Conservation (phyloP, 495 filamentous ascomycete species). For the Lindgomyces ingoldianus region DNA sequence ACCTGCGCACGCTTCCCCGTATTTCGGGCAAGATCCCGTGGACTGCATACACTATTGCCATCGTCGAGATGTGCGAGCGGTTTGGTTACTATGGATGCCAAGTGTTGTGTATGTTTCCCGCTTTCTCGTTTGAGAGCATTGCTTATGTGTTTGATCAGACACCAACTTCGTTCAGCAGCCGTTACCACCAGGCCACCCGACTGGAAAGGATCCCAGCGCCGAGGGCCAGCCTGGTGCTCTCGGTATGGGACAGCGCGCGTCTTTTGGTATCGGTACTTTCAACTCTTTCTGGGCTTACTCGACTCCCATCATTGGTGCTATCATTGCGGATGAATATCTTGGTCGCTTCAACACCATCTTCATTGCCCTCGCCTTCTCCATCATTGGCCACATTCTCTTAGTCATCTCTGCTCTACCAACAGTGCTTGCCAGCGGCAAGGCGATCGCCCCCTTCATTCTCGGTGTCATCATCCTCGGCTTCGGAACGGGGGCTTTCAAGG, state of each 20-base stretch:
- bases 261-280: conserved; percentile 55
- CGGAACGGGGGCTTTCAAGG: conserved; percentile 66
- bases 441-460: conserved; percentile 61
- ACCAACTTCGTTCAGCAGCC: conserved; percentile 69
- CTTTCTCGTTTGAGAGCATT: too few relatives aligned
- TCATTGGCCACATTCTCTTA: conserved; percentile 67
- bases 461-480: conserved; percentile 65
- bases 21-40: conserved; percentile 66
- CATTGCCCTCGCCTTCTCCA: conserved; percentile 58
- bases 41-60: conserved; percentile 67
- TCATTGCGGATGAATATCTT: conserved; percentile 69
- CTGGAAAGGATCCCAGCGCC: conserved; percentile 53
- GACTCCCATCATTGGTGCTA: conserved; percentile 68
- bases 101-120: conserved; percentile 63
- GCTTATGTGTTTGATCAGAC: too few relatives aligned
- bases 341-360: conserved; percentile 73
- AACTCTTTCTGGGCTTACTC: conserved; percentile 76
- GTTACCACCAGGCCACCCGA: conserved; percentile 60
- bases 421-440: conserved; percentile 57
- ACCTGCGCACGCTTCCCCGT: conserved; percentile 62
- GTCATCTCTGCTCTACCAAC: conserved; percentile 64
- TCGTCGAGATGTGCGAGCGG: conserved; percentile 76
- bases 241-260: conserved; percentile 66
- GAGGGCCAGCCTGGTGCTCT: conserved; percentile 64
- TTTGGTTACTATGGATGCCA: conserved; percentile 80